Conservation (phyloP, 345 rosid genomes). For the Pugionium cornutum region DNA sequence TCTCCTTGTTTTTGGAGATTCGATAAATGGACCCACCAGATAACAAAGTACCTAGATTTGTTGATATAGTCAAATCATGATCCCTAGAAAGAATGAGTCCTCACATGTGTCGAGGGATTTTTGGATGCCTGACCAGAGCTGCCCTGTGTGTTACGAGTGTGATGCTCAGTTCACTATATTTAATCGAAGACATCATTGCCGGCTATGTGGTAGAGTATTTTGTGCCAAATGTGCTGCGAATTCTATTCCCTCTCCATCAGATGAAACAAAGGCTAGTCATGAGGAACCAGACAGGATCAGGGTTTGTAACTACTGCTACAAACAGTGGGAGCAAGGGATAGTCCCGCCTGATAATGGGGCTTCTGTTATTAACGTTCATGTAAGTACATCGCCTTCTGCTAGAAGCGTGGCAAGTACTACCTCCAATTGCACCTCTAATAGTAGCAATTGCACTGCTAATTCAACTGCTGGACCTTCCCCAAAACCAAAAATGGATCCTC, state of each 20-base stretch:
- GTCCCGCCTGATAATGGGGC: conserved; percentile 56
- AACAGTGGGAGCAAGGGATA: conserved; percentile 69
- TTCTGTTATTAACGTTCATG: conserved; percentile 52
- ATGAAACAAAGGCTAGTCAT: conserved; percentile 47
- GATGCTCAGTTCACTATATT: conserved; percentile 86
- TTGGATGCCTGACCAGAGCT: conserved; percentile 99
- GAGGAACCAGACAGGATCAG: conserved; percentile 79
- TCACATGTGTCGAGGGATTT: conserved; percentile 72
- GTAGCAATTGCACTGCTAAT: conserved; percentile 63
- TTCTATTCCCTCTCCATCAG: conserved; percentile 65
- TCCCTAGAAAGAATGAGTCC: conserved; percentile 70
- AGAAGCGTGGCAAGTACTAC: conserved; percentile 69
- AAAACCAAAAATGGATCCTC: conserved; percentile 49
- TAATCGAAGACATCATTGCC: conserved; percentile 93
- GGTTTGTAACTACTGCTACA: conserved; percentile 88
- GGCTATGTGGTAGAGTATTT: conserved; percentile 86
- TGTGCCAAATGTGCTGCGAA: conserved; percentile 88
- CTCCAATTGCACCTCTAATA: conserved; percentile 68
- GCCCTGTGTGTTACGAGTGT: conserved; percentile 94
- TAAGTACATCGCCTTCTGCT: conserved; percentile 70
- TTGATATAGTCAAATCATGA: conserved; percentile 72
- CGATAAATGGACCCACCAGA: conserved; percentile 80
- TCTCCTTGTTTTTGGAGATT: conserved; percentile 52
- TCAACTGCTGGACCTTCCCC: conserved; percentile 69
- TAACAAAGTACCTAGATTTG: conserved; percentile 67